phyloP scores from a whole-genome alignment of 2,329 filamentous ascomycete species.

The Atkinsonella texensis region DNA sequence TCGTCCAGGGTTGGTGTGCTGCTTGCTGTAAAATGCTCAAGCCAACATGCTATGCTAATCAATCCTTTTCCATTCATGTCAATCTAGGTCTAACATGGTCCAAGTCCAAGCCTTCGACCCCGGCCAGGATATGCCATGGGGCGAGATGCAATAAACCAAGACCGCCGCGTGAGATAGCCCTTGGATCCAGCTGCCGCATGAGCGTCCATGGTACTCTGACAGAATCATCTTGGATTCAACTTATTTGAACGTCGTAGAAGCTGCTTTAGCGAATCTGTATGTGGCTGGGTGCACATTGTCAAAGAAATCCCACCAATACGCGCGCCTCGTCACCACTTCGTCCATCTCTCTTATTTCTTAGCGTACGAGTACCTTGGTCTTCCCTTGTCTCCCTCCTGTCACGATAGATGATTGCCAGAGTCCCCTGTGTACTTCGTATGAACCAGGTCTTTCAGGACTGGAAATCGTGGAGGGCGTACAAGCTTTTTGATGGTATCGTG shows the following conservation, averaged over 20 bases:
- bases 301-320: not conserved
- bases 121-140: too few species aligned
- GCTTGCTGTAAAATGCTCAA: too few species aligned
- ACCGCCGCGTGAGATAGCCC: too few species aligned
- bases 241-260: not conserved
- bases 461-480: not conserved
- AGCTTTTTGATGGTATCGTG: not conserved
- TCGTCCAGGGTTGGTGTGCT: too few species aligned
- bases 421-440: not conserved
- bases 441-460: not conserved
- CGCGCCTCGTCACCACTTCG: not conserved
- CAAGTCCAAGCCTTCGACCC: too few species aligned
- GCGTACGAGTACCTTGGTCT: not conserved
- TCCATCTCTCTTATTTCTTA: not conserved
- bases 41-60: too few species aligned
- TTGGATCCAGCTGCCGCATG: too few species aligned
- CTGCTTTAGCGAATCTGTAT: not conserved
- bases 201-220: too few species aligned
- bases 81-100: too few species aligned
- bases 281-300: not conserved
- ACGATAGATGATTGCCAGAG: not conserved
- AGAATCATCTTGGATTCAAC: too few species aligned
- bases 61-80: too few species aligned
- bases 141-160: too few species aligned
- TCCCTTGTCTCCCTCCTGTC: not conserved